Evolutionary conservation across 1,284 basidiomycete species (phyloP).

Genomic region (Fomitopsis palustris): DNA sequence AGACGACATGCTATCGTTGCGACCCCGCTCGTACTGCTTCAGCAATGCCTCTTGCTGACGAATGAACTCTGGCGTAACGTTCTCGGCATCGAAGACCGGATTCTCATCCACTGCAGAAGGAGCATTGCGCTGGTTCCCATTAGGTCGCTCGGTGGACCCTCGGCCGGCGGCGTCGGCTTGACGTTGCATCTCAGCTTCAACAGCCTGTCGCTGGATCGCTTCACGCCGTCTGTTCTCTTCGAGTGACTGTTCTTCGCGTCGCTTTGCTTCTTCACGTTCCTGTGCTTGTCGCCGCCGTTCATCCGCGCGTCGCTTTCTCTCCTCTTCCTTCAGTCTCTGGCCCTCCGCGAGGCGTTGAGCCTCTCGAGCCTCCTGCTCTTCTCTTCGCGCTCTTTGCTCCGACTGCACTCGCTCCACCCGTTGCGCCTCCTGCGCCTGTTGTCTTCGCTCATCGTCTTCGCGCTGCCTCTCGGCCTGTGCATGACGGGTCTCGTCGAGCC

Average conservation of each 20-base stretch:
- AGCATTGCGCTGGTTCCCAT: background rate
- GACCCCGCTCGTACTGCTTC: constrained; percentile 17
- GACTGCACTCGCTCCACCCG: background rate
- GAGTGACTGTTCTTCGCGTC: constrained; percentile 7
- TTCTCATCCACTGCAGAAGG: constrained; percentile 4
- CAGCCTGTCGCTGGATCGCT: constrained; percentile 5
- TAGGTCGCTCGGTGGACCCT: background rate
- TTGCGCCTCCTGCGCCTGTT: background rate
- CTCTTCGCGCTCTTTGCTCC: background rate
- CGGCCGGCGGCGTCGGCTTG: background rate
- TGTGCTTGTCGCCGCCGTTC: constrained; percentile 12
- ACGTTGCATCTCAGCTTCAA: constrained; percentile 4
- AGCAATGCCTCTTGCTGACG: constrained; percentile 17
- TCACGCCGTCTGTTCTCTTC: constrained; percentile 8
- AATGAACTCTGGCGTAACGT: background rate
- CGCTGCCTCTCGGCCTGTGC: background rate
- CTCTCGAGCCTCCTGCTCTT: constrained; percentile 7
- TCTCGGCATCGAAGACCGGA: background rate
- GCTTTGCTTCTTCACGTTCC: constrained; percentile 14
- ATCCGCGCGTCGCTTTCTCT: constrained; percentile 19
- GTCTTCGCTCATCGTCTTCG: background rate
- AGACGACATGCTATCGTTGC: constrained; percentile 25
- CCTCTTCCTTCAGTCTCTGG: constrained; percentile 22
- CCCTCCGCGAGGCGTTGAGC: constrained; percentile 22
- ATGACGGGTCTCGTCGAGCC: background rate